Percentiles rank a stretch among this genome's conserved stretches.
These are phyloP conservation scores for Epichloe brachyelytri DNA, from an alignment of 2,329 filamentous ascomycete species.

Conservation along the genomic window DNA sequence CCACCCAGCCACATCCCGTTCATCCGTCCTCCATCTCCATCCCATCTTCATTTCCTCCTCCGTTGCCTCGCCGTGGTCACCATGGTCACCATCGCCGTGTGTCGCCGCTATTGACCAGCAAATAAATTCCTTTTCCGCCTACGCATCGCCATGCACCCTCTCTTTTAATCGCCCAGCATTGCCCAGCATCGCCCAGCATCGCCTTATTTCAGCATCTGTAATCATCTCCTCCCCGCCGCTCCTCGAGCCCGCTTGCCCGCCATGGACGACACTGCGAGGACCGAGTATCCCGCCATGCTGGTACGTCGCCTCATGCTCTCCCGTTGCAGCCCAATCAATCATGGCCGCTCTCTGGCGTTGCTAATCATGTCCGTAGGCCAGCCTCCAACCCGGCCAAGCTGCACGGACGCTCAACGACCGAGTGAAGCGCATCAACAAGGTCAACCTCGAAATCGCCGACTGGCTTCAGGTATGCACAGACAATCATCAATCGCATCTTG, in stretches of 20 bases:
- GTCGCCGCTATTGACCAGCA: constrained; percentile 8
- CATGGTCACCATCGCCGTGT: constrained; percentile 2
- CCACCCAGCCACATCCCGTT: not conserved
- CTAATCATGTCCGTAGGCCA: constrained; percentile 41
- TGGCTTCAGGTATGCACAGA: constrained; percentile 69
- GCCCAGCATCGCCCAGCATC: constrained; percentile 6
- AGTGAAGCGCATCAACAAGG: constrained; percentile 69
- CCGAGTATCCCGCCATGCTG: constrained; percentile 91
- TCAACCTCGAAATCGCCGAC: constrained; percentile 87
- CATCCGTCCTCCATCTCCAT: no score
- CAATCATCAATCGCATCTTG: not conserved
- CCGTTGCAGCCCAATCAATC: not conserved
- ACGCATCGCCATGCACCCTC: constrained; percentile 11
- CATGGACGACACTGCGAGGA: constrained; percentile 68
- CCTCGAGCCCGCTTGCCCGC: constrained; percentile 18
- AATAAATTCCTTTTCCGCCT: not conserved
- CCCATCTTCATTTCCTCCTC: constrained; percentile 1
- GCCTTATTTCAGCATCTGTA: constrained; percentile 19
- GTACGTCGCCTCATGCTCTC: constrained; percentile 40
- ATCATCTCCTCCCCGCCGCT: not conserved
- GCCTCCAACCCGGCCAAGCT: constrained; percentile 70
- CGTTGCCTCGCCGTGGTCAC: not conserved
- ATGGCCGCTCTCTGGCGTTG: not conserved
- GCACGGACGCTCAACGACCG: constrained; percentile 74
- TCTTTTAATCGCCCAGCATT: constrained; percentile 6